A percentile compares a stretch with the other conserved stretches of the same genome.
Conservation (phyloP, 2,329 filamentous ascomycete species). For the Fusarium globosum region DNA sequence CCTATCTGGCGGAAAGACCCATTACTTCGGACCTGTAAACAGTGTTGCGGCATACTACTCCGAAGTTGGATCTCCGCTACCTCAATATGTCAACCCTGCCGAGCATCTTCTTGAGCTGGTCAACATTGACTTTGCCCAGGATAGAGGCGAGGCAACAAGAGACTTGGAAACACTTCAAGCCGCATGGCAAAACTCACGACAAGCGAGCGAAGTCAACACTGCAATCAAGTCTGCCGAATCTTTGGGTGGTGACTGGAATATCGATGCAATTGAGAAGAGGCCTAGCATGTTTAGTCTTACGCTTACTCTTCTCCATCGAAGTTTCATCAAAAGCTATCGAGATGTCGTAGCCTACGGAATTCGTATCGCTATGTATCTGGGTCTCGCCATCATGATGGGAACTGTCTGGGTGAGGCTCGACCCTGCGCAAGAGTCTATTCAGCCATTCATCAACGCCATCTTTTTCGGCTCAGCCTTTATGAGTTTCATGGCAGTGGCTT, state of each 20-base stretch:
- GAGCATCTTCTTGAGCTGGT: constrained; percentile 83
- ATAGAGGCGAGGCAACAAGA: constrained; percentile 57
- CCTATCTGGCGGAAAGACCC: constrained; percentile 75
- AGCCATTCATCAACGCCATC: constrained; percentile 85
- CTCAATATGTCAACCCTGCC: constrained; percentile 79
- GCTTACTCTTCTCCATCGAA: constrained; percentile 77
- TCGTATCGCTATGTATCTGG: constrained; percentile 81
- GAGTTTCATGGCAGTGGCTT: constrained; percentile 86
- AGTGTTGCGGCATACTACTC: constrained; percentile 73
- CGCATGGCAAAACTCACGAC: constrained; percentile 42
- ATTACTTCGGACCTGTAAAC: constrained; percentile 76
- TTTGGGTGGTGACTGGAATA: constrained; percentile 37
- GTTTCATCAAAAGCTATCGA: constrained; percentile 85
- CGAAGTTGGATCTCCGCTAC: constrained; percentile 69
- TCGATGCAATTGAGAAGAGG: constrained; percentile 41
- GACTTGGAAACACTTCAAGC: constrained; percentile 43
- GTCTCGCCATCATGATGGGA: constrained; percentile 86
- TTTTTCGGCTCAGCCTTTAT: constrained; percentile 81
- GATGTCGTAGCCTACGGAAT: constrained; percentile 88
- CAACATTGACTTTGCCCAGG: constrained; percentile 77
- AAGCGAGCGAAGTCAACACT: constrained; percentile 31
- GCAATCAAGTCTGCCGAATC: constrained; percentile 46
- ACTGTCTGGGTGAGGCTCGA: constrained; percentile 84
- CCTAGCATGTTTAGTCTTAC: constrained; percentile 64
- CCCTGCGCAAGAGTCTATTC: constrained; percentile 77